Conservation (phyloP, 306 rosid genomes). For the Trichosanthes cucumerina region DNA sequence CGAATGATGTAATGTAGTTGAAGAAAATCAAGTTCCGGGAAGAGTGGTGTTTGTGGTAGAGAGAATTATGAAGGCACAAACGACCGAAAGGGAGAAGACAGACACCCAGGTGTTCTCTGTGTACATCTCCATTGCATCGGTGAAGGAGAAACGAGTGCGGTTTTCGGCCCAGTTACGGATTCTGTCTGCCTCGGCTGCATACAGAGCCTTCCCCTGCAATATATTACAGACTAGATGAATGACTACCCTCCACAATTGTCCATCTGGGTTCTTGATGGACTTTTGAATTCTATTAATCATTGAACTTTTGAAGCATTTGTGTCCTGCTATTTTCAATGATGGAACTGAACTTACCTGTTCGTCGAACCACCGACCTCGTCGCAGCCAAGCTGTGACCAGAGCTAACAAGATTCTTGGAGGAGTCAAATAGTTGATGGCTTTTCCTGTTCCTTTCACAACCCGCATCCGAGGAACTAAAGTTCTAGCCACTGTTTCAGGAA, state of each 20-base stretch:
- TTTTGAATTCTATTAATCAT: neutral
- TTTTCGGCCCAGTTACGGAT: slow-evolving; percentile 93
- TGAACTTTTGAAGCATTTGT: neutral
- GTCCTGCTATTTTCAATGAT: neutral
- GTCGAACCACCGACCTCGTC: slow-evolving; percentile 92
- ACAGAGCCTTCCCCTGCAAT: slow-evolving; percentile 76
- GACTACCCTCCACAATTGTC: neutral
- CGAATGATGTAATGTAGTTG: neutral
- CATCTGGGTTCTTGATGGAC: neutral
- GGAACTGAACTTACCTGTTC: slow-evolving; percentile 43
- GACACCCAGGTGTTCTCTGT: slow-evolving; percentile 86
- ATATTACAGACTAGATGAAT: neutral
- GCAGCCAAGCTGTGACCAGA: slow-evolving; percentile 81
- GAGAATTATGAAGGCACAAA: slow-evolving; percentile 88
- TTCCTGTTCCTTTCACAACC: slow-evolving; percentile 83
- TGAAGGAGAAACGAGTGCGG: slow-evolving; percentile 70
- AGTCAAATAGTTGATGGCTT: slow-evolving; percentile 80
- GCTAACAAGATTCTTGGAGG: slow-evolving; percentile 94
- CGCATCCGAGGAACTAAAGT: slow-evolving; percentile 90
- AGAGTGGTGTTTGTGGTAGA: slow-evolving; percentile 60
- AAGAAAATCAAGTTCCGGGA: slow-evolving; percentile 44
- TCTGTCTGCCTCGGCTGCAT: slow-evolving; percentile 86
- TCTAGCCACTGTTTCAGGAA: slow-evolving; percentile 94
- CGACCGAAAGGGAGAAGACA: slow-evolving; percentile 86
- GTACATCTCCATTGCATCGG: slow-evolving; percentile 95